A percentile compares a stretch with the other conserved stretches of the same genome.
These are phyloP conservation scores for Penicillium soppii DNA, from an alignment of 495 filamentous ascomycete species.

Conservation along the genomic window DNA sequence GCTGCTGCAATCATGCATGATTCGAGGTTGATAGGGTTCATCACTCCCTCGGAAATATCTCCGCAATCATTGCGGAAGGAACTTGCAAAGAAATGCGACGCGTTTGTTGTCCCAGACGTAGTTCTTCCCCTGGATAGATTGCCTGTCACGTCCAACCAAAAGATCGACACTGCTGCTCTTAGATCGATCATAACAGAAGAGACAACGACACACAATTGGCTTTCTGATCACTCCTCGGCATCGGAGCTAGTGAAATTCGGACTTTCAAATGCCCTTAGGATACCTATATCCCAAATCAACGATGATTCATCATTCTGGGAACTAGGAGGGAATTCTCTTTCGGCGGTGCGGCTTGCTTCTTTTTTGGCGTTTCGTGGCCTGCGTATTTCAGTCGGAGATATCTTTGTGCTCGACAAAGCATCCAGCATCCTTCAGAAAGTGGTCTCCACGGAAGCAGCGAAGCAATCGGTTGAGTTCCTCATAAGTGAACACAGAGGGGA, in stretches of 20 bases:
- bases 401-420: too few species aligned
- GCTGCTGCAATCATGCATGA: slow-evolving; percentile 15
- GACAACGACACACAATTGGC: not conserved
- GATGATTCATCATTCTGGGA: not conserved
- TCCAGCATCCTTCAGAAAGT: too few species aligned
- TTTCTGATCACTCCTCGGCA: too few species aligned
- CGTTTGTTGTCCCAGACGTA: slow-evolving; percentile 10
- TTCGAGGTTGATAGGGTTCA: slow-evolving; percentile 13
- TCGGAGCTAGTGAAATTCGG: too few species aligned
- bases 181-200: too few species aligned
- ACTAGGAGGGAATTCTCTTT: slow-evolving; percentile 1
- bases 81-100: not conserved
- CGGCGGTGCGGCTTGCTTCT: not conserved
- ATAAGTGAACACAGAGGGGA: too few species aligned
- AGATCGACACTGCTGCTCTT: not conserved
- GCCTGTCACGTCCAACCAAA: not conserved
- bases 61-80: not conserved
- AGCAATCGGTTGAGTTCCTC: too few species aligned
- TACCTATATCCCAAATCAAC: too few species aligned
- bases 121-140: not conserved
- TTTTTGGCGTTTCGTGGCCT: not conserved
- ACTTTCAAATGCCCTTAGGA: too few species aligned
- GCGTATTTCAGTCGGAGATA: too few species aligned
- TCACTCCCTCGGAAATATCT: slow-evolving; percentile 5
- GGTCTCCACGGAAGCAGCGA: too few species aligned